Evolutionary conservation across 345 rosid genomes (phyloP), one percentile per base, ranked within the genome.

Genomic region (Noccaea bulbosa): DNA sequence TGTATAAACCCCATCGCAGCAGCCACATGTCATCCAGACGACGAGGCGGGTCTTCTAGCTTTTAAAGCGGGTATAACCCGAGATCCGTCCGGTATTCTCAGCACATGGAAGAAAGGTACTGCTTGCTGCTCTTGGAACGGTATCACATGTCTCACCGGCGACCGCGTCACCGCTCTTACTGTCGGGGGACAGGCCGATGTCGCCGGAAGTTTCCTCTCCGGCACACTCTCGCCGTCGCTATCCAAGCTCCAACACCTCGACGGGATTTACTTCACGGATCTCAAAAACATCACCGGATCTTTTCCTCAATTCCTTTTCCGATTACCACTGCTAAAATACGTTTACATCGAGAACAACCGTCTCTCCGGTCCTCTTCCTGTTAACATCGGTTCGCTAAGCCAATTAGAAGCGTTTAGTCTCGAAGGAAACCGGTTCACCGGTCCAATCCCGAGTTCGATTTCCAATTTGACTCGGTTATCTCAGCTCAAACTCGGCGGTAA

Each of bases 61-160:
- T 91, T 91, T 79, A 89, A 91, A 75, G 66, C 91, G 12, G 85
- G 83, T 62, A 81, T 89, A 58, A 84, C 88, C 61, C 83, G 80
- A 30, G 97, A 91, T 22, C 91, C 96, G 1, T 72, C 87, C 0
- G 93, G 87, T 7, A 70, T 85, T 34, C 91, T 91, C 39, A 76
- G 12, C 62, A 47, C 87, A 16, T 87, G 97, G 96, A 88, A 85
- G 61, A 55, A 82, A 47, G 93, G 90, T 16, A 83, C 96, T n/a
- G 81, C 83, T 17, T 91, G 97, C 67, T 87, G 93, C 73, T 10
- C 63, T 0, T 89, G 96, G 96, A 6, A 20, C 9, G 90, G 88
- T 30, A 45, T 88, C 2, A 71, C 72, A 17, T 89, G 97, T 76
- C 67, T 40, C 6, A 46, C 24, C 40, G 40, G 22, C 24, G 59